A percentile compares a stretch with the other conserved stretches of the same genome.
phyloP scores from a whole-genome alignment of 2,329 filamentous ascomycete genomes.

The Phaeosphaeriaceae sp. region DNA sequence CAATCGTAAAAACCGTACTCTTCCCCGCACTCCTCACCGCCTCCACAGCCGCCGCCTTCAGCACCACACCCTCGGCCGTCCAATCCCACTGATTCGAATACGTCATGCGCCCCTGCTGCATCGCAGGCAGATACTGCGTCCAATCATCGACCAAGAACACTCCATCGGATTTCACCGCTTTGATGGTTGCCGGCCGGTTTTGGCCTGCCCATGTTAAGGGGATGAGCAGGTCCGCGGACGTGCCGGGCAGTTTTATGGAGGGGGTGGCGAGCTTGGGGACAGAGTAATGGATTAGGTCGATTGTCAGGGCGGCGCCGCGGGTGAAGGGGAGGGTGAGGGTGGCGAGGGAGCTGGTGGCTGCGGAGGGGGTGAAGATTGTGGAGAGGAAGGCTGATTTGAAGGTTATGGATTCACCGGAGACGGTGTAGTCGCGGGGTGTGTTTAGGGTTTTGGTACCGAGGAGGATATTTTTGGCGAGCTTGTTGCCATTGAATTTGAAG shows the following conservation, averaged over 20 bases:
- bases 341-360: conserved; percentile 55
- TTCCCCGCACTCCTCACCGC: conserved; percentile 55
- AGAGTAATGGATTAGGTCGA: conserved; percentile 62
- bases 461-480: conserved; percentile 47
- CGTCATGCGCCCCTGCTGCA: conserved; percentile 58
- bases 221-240: conserved; percentile 54
- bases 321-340: conserved; percentile 62
- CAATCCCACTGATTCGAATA: conserved; percentile 61
- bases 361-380: conserved; percentile 51
- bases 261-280: conserved; percentile 44
- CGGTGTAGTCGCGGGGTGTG: conserved; percentile 55
- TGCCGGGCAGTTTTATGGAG: conserved; percentile 40
- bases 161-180: conserved; percentile 57
- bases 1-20: conserved; percentile 59
- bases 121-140: conserved; percentile 60
- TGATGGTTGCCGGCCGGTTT: conserved; percentile 58
- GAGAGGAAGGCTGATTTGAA: conserved; percentile 57
- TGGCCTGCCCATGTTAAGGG: conserved; percentile 61
- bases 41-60: conserved; percentile 55
- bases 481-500: conserved; percentile 63
- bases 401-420: conserved; percentile 53
- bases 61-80: conserved; percentile 54
- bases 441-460: conserved; percentile 45
- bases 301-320: conserved; percentile 53
- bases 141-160: conserved; percentile 62